These are phyloP conservation scores for Fusarium temperatum DNA, from an alignment of 2,329 filamentous ascomycete species.

Conservation along the genomic window DNA sequence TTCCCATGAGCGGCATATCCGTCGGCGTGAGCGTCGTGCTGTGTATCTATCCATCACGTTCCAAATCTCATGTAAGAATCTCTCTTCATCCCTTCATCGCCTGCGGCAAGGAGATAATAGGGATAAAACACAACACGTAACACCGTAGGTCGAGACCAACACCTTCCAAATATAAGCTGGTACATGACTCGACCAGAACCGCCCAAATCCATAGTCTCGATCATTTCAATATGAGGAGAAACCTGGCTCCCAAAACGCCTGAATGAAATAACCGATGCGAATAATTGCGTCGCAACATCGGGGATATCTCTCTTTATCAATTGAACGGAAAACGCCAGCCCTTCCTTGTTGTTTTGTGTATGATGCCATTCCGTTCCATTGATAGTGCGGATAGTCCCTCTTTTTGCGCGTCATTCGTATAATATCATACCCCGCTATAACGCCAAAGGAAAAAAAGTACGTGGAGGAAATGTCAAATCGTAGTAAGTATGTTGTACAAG, in stretches of 20 bases:
- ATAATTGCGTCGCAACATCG: constrained; percentile 35
- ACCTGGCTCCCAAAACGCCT: constrained; percentile 5
- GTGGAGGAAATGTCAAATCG: constrained; percentile 1
- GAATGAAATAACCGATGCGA: constrained; percentile 32
- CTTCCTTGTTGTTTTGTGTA: constrained; percentile 35
- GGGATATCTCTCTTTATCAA: constrained; percentile 44
- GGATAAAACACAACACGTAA: constrained; percentile 29
- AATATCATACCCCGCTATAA: constrained; percentile 32
- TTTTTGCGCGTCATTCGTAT: constrained; percentile 38
- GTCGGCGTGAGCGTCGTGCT: constrained; percentile 37
- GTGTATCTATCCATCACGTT: constrained; percentile 33
- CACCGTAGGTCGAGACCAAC: neutral
- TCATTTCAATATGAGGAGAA: constrained; percentile 13
- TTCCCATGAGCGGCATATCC: constrained; percentile 29
- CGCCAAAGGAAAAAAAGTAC: constrained; percentile 26
- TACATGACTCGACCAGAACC: constrained; percentile 29
- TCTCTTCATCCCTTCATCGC: constrained; percentile 29
- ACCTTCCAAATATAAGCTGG: neutral
- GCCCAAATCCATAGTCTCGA: constrained; percentile 22
- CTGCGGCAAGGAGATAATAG: constrained; percentile 11
- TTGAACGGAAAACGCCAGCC: constrained; percentile 43
- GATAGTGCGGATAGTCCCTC: constrained; percentile 39
- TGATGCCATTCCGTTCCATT: constrained; percentile 41
- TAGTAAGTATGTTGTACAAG: constrained; percentile 35
- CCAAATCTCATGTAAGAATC: constrained; percentile 25